These are phyloP conservation scores for Trichoderma oligosporum DNA, from an alignment of 2,329 filamentous ascomycete species.

Conservation along the genomic window DNA sequence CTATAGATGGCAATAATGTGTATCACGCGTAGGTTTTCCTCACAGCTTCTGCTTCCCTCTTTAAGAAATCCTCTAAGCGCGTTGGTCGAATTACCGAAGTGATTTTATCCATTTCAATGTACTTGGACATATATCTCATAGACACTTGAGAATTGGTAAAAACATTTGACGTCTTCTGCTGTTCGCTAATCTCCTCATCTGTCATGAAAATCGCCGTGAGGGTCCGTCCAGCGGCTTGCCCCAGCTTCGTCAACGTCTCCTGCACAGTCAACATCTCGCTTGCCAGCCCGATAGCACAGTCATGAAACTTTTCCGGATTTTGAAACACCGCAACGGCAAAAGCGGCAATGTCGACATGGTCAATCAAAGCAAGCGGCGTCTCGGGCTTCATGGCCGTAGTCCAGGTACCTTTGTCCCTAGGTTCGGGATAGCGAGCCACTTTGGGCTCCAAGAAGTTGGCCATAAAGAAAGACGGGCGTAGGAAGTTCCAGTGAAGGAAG, in stretches of 20 bases:
- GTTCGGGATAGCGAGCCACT: slow-evolving; percentile 37
- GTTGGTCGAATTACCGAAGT: slow-evolving; percentile 41
- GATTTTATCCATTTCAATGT: slow-evolving; percentile 36
- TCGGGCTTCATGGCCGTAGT: slow-evolving; percentile 34
- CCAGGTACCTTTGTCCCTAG: slow-evolving; percentile 38
- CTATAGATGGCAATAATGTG: too few relatives aligned
- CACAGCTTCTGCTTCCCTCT: too few relatives aligned
- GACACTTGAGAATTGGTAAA: slow-evolving; percentile 38
- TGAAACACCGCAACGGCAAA: slow-evolving; percentile 44
- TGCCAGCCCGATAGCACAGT: slow-evolving; percentile 39
- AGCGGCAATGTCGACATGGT: slow-evolving; percentile 45
- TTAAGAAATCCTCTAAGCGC: slow-evolving; percentile 43
- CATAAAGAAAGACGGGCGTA: slow-evolving; percentile 51
- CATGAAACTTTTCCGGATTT: slow-evolving; percentile 39
- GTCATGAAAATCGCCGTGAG: slow-evolving; percentile 39
- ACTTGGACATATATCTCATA: slow-evolving; percentile 34
- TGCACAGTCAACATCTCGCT: slow-evolving; percentile 39
- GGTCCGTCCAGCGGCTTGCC: slow-evolving; percentile 32
- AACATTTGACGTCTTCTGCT: slow-evolving; percentile 35
- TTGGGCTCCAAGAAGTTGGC: slow-evolving; percentile 46
- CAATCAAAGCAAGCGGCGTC: slow-evolving; percentile 41
- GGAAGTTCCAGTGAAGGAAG: slow-evolving; percentile 45
- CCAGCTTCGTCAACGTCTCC: slow-evolving; percentile 37
- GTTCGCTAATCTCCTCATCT: slow-evolving; percentile 39
- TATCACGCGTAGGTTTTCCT: too few relatives aligned